Percentiles rank a stretch among this genome's conserved stretches.
Conservation (phyloP, 2,329 filamentous ascomycete genomes). For the Biscogniauxia sp. region DNA sequence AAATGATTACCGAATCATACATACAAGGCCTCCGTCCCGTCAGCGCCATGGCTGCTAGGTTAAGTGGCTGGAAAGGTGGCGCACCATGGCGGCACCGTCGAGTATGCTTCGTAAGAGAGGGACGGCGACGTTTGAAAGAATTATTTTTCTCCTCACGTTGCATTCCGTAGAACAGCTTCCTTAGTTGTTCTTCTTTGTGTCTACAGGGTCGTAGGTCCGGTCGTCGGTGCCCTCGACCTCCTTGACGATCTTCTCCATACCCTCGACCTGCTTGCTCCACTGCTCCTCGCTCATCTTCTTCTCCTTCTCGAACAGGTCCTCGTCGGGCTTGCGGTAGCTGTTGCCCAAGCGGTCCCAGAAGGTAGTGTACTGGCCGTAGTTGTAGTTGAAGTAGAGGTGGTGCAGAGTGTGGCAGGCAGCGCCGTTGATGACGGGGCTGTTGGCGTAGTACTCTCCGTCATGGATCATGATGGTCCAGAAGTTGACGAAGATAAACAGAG, state of each 20-base stretch:
- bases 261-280: slow-evolving; percentile 74
- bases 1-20: not conserved
- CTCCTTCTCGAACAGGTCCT: slow-evolving; percentile 79
- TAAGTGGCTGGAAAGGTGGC: not conserved
- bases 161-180: not conserved
- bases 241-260: slow-evolving; percentile 73
- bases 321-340: slow-evolving; percentile 83
- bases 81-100: not conserved
- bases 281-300: slow-evolving; percentile 79
- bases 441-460: slow-evolving; percentile 90
- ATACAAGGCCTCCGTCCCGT: not conserved
- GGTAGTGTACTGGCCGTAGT: slow-evolving; percentile 93
- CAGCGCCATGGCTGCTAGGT: not conserved
- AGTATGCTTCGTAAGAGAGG: not conserved
- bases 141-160: not conserved
- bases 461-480: slow-evolving; percentile 97
- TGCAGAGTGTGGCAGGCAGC: slow-evolving; percentile 93
- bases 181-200: slow-evolving; percentile 47
- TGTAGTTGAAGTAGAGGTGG: slow-evolving; percentile 84
- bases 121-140: not conserved
- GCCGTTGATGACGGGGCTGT: slow-evolving; percentile 89
- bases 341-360: slow-evolving; percentile 86
- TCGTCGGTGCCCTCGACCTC: slow-evolving; percentile 64
- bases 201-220: slow-evolving; percentile 42
- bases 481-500: slow-evolving; percentile 88